Conservation (phyloP, 2,329 filamentous ascomycete species). For the Daldinia sp. region DNA sequence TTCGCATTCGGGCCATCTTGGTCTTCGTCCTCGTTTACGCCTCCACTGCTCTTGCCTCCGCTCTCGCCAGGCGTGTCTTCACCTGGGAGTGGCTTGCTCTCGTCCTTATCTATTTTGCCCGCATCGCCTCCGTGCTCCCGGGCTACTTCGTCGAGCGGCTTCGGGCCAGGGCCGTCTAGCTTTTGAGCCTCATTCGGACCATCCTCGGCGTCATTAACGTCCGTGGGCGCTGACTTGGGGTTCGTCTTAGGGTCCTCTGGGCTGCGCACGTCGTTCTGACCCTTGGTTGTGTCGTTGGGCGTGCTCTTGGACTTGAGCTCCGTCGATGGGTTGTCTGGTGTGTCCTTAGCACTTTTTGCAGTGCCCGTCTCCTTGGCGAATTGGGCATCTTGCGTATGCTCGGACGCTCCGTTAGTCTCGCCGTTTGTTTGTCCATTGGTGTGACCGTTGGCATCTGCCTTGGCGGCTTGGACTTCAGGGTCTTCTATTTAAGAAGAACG, state of each 20-base stretch:
- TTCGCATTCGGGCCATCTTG: conserved; percentile 42
- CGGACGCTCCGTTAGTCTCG: conserved; percentile 5
- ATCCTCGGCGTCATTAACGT: conserved; percentile 49
- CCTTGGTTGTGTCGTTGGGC: conserved; percentile 41
- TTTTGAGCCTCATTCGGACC: conserved; percentile 48
- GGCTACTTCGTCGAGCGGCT: conserved; percentile 49
- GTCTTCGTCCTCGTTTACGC: conserved; percentile 25
- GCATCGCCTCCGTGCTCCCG: conserved; percentile 45
- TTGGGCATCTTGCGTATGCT: conserved; percentile 15
- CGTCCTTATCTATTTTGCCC: conserved; percentile 23
- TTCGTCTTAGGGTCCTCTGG: conserved; percentile 50
- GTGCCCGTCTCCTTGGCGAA: conserved; percentile 43
- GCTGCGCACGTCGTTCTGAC: conserved; percentile 53
- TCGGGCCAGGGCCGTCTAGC: conserved; percentile 54
- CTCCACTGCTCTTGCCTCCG: conserved; percentile 43
- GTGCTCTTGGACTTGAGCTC: conserved; percentile 38
- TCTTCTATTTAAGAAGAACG: conserved; percentile 14
- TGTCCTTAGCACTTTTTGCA: conserved; percentile 37
- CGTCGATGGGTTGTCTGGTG: conserved; percentile 43
- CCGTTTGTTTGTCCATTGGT: conserved; percentile 13
- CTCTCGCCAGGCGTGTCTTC: conserved; percentile 44
- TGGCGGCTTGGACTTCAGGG: conserved; percentile 26
- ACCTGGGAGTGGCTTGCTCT: conserved; percentile 5
- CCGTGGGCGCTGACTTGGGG: conserved; percentile 47
- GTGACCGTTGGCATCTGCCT: conserved; percentile 26